phyloP scores from a whole-genome alignment of 148 eudicot genomes.

The Simmondsia chinensis region DNA sequence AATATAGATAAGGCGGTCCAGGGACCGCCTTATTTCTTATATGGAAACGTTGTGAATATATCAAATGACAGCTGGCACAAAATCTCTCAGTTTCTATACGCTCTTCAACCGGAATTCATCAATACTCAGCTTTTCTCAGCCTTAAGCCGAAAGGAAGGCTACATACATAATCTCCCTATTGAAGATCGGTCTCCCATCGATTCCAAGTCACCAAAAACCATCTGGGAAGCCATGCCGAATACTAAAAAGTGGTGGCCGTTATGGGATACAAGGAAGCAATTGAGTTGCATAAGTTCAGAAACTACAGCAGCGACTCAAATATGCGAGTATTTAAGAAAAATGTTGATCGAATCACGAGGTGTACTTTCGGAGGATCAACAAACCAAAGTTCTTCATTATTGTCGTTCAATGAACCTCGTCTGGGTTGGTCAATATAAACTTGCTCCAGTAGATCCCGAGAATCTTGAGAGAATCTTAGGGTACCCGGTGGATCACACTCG shows the following conservation, averaged over 20 bases:
- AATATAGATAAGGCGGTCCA: slow-evolving; percentile 40
- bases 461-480: slow-evolving; percentile 64
- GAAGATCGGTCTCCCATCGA: slow-evolving; percentile 43
- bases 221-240: slow-evolving; percentile 62
- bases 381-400: slow-evolving; percentile 50
- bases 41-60: slow-evolving; percentile 61
- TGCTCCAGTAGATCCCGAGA: slow-evolving; percentile 65
- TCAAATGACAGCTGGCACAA: slow-evolving; percentile 58
- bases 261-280: slow-evolving; percentile 81
- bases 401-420: slow-evolving; percentile 47
- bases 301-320: slow-evolving; percentile 31
- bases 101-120: slow-evolving; percentile 62
- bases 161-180: slow-evolving; percentile 75
- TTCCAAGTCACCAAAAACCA: slow-evolving; percentile 64
- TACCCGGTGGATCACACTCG: slow-evolving; percentile 68
- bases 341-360: slow-evolving; percentile 39
- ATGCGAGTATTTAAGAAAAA: slow-evolving; percentile 48
- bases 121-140: slow-evolving; percentile 64
- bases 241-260: slow-evolving; percentile 82
- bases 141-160: slow-evolving; percentile 74
- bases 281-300: slow-evolving; percentile 51
- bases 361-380: slow-evolving; percentile 46
- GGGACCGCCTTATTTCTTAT: slow-evolving; percentile 75
- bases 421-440: slow-evolving; percentile 65
- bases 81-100: slow-evolving; percentile 65